A percentile compares a stretch with the other conserved stretches of the same genome.
Evolutionary conservation across 1,284 basidiomycete genomes (phyloP).

Genomic region (Phylloporus sp.): DNA sequence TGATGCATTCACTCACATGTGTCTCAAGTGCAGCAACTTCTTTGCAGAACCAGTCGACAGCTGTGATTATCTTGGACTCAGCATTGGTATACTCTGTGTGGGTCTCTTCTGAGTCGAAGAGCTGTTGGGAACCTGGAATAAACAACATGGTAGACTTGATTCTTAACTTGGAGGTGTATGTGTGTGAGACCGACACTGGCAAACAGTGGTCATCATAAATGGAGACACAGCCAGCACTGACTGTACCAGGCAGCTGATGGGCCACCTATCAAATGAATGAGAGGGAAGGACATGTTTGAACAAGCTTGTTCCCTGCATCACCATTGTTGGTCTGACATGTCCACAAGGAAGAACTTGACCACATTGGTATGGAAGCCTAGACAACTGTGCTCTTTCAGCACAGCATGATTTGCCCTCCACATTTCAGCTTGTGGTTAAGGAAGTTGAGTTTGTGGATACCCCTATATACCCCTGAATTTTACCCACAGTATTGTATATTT

Average conservation of each 20-base stretch:
- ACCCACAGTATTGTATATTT: too few species aligned
- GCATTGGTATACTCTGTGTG: slow-evolving; percentile 58
- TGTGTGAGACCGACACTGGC: slow-evolving; percentile 14
- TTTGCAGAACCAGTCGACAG: slow-evolving; percentile 71
- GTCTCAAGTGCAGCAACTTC: slow-evolving; percentile 69
- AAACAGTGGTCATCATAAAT: background rate
- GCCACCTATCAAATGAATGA: slow-evolving; percentile 18
- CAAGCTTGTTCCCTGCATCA: too few species aligned
- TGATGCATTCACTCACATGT: slow-evolving; percentile 76
- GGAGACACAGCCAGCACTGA: background rate
- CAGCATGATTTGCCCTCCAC: too few species aligned
- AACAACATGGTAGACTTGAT: slow-evolving; percentile 53
- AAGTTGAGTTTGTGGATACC: too few species aligned
- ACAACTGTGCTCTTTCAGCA: too few species aligned
- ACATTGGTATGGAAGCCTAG: too few species aligned
- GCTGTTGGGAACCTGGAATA: slow-evolving; percentile 60
- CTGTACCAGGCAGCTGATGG: slow-evolving; percentile 7
- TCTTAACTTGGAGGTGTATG: slow-evolving; percentile 39
- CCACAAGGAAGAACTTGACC: too few species aligned
- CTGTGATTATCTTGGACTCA: slow-evolving; percentile 63
- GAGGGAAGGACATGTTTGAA: slow-evolving; percentile 18
- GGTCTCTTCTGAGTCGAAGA: slow-evolving; percentile 52
- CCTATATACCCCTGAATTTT: too few species aligned
- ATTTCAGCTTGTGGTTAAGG: too few species aligned
- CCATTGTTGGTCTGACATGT: too few species aligned